A percentile compares a stretch with the other conserved stretches of the same genome.
These are phyloP conservation scores for Acidomyces sp. DNA, from an alignment of 495 filamentous ascomycete genomes.

Conservation along the genomic window DNA sequence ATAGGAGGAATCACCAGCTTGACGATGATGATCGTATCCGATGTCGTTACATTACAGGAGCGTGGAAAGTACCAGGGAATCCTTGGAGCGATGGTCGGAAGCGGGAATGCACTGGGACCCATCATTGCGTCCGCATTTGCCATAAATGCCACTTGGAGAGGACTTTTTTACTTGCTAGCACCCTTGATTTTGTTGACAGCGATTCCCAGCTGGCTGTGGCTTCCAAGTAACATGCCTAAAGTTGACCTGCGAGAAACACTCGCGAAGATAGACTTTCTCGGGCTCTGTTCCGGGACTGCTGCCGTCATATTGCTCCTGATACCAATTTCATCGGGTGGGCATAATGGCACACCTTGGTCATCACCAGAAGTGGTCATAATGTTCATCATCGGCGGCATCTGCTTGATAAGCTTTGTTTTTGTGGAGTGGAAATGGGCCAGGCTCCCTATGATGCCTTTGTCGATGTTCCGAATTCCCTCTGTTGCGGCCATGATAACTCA, in stretches of 20 bases:
- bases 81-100: constrained; percentile 22
- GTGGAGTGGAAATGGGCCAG: constrained; percentile 46
- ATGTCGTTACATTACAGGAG: constrained; percentile 24
- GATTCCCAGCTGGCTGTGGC: constrained; percentile 25
- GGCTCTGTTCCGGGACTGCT: constrained; percentile 37
- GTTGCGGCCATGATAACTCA: constrained; percentile 43
- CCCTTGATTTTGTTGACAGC: constrained; percentile 21
- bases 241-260: constrained; percentile 30
- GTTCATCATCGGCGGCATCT: constrained; percentile 39
- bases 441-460: constrained; percentile 49
- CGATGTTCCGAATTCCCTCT: constrained; percentile 42
- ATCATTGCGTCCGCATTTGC: constrained; percentile 24
- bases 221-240: constrained; percentile 29
- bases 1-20: constrained; percentile 23
- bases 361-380: constrained; percentile 50
- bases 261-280: constrained; percentile 44
- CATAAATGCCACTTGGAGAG: constrained; percentile 22
- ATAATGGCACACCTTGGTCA: constrained; percentile 46
- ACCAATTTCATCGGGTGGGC: constrained; percentile 46
- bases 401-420: constrained; percentile 37
- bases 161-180: constrained; percentile 24
- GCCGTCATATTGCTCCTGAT: constrained; percentile 47
- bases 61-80: constrained; percentile 29
- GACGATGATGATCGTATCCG: constrained; percentile 27
- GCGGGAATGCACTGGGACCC: constrained; percentile 24